Percentiles rank a stretch among this genome's conserved stretches.
These are phyloP conservation scores for Tuber calosporum DNA, from an alignment of 495 filamentous ascomycete genomes.

Conservation along the genomic window DNA sequence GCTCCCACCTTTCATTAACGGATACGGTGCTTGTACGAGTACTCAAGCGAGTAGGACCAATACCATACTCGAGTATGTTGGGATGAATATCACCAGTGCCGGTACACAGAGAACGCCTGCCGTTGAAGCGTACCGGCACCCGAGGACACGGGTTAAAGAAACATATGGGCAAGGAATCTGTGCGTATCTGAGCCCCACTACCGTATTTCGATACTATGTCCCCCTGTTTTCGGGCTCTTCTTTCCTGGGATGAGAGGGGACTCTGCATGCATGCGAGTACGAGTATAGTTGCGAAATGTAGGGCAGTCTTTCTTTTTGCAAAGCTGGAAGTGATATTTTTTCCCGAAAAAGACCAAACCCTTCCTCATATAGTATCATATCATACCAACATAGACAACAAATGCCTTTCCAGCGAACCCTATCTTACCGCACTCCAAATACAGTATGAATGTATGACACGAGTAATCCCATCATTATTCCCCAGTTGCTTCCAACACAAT, in stretches of 20 bases:
- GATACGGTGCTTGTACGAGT: background rate
- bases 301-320: background rate
- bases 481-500: background rate
- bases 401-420: background rate
- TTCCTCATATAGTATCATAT: background rate
- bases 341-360: background rate
- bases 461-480: background rate
- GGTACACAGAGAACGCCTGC: background rate
- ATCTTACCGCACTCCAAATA: background rate
- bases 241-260: background rate
- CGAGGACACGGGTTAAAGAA: background rate
- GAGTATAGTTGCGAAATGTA: no score
- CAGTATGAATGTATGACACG: no score
- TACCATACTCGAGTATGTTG: background rate
- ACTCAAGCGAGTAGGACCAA: background rate
- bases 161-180: background rate
- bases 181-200: background rate
- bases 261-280: background rate
- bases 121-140: background rate
- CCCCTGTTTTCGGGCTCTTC: background rate
- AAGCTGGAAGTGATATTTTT: background rate
- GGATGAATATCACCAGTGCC: background rate
- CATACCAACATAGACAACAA: background rate
- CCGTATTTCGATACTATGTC: background rate
- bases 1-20: background rate